Percentiles rank a stretch among this genome's conserved stretches.
Evolutionary conservation across 495 filamentous ascomycete species (phyloP).

Genomic region (Choiromyces venosus): DNA sequence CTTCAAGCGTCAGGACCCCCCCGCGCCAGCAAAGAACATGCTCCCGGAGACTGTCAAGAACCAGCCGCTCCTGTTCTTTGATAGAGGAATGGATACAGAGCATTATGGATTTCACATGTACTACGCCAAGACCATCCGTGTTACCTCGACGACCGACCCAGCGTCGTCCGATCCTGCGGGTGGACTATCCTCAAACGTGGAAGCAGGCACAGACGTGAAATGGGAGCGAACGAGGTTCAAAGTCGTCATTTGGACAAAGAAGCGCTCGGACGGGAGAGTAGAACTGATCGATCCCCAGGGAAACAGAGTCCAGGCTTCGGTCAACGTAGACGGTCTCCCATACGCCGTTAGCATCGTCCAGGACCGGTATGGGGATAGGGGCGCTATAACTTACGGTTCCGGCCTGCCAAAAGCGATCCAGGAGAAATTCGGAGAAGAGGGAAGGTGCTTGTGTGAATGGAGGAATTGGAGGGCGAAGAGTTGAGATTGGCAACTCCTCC

Average conservation of each 20-base stretch:
- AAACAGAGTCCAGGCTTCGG: slow-evolving; percentile 18
- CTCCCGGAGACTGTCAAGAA: slow-evolving; percentile 62
- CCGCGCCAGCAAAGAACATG: slow-evolving; percentile 59
- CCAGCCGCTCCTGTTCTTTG: slow-evolving; percentile 80
- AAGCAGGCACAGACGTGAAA: slow-evolving; percentile 68
- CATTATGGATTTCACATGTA: slow-evolving; percentile 94
- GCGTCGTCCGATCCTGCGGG: slow-evolving; percentile 57
- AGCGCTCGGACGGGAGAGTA: slow-evolving; percentile 10
- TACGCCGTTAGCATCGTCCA: slow-evolving; percentile 76
- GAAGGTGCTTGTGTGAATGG: slow-evolving; percentile 65
- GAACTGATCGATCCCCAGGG: slow-evolving; percentile 10
- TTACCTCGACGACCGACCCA: slow-evolving; percentile 39
- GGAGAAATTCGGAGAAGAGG: slow-evolving; percentile 54
- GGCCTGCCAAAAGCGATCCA: slow-evolving; percentile 56
- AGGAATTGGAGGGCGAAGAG: slow-evolving; percentile 53
- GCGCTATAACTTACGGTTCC: slow-evolving; percentile 43
- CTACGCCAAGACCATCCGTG: slow-evolving; percentile 71
- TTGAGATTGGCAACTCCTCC: not conserved
- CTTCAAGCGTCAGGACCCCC: slow-evolving; percentile 44
- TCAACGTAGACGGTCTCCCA: slow-evolving; percentile 60
- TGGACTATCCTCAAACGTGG: slow-evolving; percentile 55
- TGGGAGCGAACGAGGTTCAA: slow-evolving; percentile 80
- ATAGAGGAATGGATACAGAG: slow-evolving; percentile 70
- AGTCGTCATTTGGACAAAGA: slow-evolving; percentile 81
- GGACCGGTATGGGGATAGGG: slow-evolving; percentile 70